phyloP scores from a whole-genome alignment of 371 early-diverging fungal genomes.

The Haplosporangium sp. region DNA sequence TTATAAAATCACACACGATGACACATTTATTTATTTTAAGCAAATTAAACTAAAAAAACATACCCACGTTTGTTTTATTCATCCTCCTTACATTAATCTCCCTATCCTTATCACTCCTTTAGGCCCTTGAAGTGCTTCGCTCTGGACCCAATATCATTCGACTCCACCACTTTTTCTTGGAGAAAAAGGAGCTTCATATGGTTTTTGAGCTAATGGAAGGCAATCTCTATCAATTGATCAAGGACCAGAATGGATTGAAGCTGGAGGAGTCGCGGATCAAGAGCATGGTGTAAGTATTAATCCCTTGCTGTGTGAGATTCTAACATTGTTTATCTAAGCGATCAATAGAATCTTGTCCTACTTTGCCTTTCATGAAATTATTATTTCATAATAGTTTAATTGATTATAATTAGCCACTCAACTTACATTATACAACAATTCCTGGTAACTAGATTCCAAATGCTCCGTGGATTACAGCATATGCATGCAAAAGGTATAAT shows the following conservation, averaged over 20 bases:
- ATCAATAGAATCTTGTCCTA: not conserved
- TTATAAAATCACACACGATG: not conserved
- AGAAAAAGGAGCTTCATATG: conserved; percentile 85
- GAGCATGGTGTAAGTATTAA: conserved; percentile 67
- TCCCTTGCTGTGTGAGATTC: not conserved
- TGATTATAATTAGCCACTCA: not conserved
- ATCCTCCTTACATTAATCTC: not conserved
- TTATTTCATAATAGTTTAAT: conserved; percentile 12
- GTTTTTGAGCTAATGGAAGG: conserved; percentile 96
- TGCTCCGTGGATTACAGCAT: conserved; percentile 84
- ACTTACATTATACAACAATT: not conserved
- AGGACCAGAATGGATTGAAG: conserved; percentile 69
- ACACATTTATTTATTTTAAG: not conserved
- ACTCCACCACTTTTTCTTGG: conserved; percentile 84
- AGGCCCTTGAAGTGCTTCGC: conserved; percentile 75
- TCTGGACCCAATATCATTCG: conserved; percentile 87
- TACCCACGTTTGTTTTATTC: not conserved
- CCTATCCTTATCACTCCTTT: not conserved
- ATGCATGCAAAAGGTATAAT: conserved; percentile 93
- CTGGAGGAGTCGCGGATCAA: conserved; percentile 71
- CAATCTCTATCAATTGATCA: conserved; percentile 91
- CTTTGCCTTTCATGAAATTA: not conserved
- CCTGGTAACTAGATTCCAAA: conserved; percentile 67
- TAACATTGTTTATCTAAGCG: not conserved
- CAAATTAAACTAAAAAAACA: not conserved